phyloP scores from a whole-genome alignment of 179 eudicot genomes.

The Patellifolia procumbens region DNA sequence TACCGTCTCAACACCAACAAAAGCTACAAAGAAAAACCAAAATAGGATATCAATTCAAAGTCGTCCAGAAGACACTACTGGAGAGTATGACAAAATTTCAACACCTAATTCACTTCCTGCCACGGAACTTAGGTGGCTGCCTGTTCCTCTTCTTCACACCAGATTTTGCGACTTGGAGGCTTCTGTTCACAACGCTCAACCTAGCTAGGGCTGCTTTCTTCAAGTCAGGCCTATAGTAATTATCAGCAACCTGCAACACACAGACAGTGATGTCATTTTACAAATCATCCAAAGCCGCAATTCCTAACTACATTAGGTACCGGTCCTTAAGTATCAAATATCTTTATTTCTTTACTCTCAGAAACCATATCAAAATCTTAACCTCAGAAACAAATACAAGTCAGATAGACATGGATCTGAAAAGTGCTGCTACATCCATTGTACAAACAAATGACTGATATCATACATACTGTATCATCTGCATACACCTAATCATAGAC shows the following conservation, averaged over 20 bases:
- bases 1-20: conserved; percentile 11
- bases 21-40: conserved; percentile 8
- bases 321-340: no score
- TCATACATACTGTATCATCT: no score
- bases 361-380: not conserved
- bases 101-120: conserved; percentile 45
- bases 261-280: not conserved
- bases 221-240: conserved; percentile 86
- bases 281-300: no score
- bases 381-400: not conserved
- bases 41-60: not conserved
- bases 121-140: conserved; percentile 59
- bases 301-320: no score
- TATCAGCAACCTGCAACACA: conserved; percentile 61
- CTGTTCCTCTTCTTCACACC: conserved; percentile 95
- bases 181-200: conserved; percentile 74
- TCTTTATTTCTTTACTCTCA: no score
- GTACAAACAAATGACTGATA: no score
- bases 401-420: not conserved
- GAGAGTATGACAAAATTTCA: conserved; percentile 21
- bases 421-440: not conserved
- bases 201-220: conserved; percentile 92
- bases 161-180: conserved; percentile 87
- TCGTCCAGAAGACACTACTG: conserved; percentile 8
- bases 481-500: no score